Percentiles rank a stretch among this genome's conserved stretches.
Conservation (phyloP, 208 protist genomes). For the Phytomonas sp. region DNA sequence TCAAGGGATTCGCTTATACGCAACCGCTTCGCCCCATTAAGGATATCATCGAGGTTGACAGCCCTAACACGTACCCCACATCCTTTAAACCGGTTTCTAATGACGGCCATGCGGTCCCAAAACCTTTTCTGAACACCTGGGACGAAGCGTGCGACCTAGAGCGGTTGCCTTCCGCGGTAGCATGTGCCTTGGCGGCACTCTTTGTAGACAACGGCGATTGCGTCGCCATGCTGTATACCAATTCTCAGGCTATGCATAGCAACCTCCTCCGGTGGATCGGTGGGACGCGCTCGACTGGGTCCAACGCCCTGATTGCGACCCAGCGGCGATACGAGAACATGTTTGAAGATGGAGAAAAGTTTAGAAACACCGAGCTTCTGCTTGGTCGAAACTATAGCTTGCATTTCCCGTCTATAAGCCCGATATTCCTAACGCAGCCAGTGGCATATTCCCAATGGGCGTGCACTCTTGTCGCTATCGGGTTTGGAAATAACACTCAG, state of each 20-base stretch:
- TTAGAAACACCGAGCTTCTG: slow-evolving; percentile 64
- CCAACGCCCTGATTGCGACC: slow-evolving; percentile 82
- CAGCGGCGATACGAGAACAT: slow-evolving; percentile 78
- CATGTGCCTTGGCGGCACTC: slow-evolving; percentile 50
- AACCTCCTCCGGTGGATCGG: slow-evolving; percentile 79
- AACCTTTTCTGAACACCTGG: slow-evolving; percentile 66
- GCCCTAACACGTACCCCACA: slow-evolving; percentile 21
- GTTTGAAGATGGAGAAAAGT: slow-evolving; percentile 81
- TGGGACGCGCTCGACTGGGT: slow-evolving; percentile 41
- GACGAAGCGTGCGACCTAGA: slow-evolving; percentile 48
- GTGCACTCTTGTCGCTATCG: slow-evolving; percentile 44
- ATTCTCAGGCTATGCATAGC: slow-evolving; percentile 89
- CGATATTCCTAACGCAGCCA: slow-evolving; percentile 49
- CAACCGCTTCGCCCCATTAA: slow-evolving; percentile 38
- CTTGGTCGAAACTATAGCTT: slow-evolving; percentile 59
- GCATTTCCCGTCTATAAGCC: slow-evolving; percentile 68
- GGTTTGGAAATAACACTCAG: slow-evolving; percentile 24
- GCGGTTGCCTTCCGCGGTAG: slow-evolving; percentile 39
- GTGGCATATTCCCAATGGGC: slow-evolving; percentile 50
- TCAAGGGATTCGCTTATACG: slow-evolving; percentile 38
- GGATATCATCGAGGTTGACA: slow-evolving; percentile 27
- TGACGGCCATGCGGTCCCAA: slow-evolving; percentile 29
- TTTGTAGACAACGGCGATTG: slow-evolving; percentile 87
- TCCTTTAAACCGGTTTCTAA: slow-evolving; percentile 30
- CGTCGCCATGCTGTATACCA: slow-evolving; percentile 88